Evolutionary conservation across 2,329 filamentous ascomycete species (phyloP).

Genomic region (Aspergillus neotritici): DNA sequence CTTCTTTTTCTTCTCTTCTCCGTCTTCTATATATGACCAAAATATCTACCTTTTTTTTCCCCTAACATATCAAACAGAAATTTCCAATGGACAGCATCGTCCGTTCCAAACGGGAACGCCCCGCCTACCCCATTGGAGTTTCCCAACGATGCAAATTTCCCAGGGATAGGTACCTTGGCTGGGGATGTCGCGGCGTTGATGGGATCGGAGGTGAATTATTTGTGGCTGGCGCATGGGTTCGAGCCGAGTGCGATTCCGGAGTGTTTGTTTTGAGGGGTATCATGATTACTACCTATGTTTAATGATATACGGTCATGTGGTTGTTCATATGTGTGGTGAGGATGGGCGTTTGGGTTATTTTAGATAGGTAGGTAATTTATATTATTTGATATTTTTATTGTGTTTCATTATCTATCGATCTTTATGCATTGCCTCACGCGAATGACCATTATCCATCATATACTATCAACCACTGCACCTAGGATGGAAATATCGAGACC

Average conservation of each 20-base stretch:
- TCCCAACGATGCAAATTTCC: conserved; percentile 2
- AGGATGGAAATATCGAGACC: too few relatives aligned
- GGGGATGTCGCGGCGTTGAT: conserved; percentile 4
- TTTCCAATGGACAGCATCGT: not conserved
- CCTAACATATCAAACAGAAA: not conserved
- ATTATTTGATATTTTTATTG: too few relatives aligned
- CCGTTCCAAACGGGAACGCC: not conserved
- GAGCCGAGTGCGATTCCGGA: conserved; percentile 9
- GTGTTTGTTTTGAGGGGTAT: conserved; percentile 7
- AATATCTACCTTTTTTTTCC: not conserved
- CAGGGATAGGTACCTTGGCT: conserved; percentile 4
- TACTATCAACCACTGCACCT: too few relatives aligned
- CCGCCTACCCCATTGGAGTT: not conserved
- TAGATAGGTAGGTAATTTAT: too few relatives aligned
- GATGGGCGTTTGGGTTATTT: too few relatives aligned
- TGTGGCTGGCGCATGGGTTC: conserved; percentile 8
- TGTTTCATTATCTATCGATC: too few relatives aligned
- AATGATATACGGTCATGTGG: too few relatives aligned
- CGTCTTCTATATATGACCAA: not conserved
- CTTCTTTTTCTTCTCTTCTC: too few relatives aligned
- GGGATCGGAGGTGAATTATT: conserved; percentile 6
- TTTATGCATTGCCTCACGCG: too few relatives aligned
- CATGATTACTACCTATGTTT: not conserved
- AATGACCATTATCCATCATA: too few relatives aligned
- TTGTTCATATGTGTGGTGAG: too few relatives aligned